These are phyloP conservation scores for Gynostemma pentaphyllum DNA, from an alignment of 306 rosid species.

Conservation along the genomic window DNA sequence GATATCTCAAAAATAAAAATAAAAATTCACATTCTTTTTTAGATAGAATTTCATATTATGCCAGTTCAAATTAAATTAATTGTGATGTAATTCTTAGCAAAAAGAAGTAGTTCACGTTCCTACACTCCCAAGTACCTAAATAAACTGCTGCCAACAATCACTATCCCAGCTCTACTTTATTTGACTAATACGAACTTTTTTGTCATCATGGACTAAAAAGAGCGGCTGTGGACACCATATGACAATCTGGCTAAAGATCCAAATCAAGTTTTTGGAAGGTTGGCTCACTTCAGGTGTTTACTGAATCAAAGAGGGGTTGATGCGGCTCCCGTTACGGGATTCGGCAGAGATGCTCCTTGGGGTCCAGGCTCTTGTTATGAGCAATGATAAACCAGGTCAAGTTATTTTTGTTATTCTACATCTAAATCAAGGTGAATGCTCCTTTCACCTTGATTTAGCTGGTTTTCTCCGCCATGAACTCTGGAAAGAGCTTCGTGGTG, in stretches of 20 bases:
- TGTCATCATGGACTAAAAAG: slow-evolving; percentile 11
- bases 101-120: neutral
- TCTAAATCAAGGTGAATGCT: too few species aligned
- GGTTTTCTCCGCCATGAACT: neutral
- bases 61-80: too few species aligned
- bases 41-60: too few species aligned
- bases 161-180: neutral
- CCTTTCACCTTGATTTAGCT: neutral
- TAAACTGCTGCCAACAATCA: neutral
- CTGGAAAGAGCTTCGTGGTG: neutral
- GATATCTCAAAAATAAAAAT: too few species aligned
- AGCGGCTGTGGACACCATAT: slow-evolving; percentile 35
- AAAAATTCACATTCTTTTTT: too few species aligned
- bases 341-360: slow-evolving; percentile 24
- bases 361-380: slow-evolving; percentile 33
- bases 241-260: slow-evolving; percentile 28
- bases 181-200: neutral
- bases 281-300: slow-evolving; percentile 32
- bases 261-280: slow-evolving; percentile 23
- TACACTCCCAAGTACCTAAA: neutral
- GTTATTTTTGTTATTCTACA: neutral
- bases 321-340: slow-evolving; percentile 31
- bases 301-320: slow-evolving; percentile 33
- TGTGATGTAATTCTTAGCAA: neutral
- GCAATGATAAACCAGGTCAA: slow-evolving; percentile 13